Evolutionary conservation across 2,329 filamentous ascomycete genomes (phyloP), one percentile per base, ranked within the genome.

Genomic region (Graphilbum ipis-grandicollis): DNA sequence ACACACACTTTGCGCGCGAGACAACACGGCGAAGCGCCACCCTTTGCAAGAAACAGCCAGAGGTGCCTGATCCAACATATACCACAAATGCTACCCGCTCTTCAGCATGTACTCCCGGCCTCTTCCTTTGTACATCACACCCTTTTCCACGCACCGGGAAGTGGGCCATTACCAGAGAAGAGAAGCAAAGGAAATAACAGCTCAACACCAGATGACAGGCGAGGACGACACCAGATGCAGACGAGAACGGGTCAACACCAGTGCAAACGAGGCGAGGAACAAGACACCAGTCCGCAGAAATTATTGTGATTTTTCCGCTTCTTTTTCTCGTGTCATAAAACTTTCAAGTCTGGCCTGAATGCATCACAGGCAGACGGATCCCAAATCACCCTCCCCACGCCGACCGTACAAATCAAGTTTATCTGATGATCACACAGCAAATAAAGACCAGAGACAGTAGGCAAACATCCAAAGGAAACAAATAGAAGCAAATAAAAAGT

Each of bases 401-500:
- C 14, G 14, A 29, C 36, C 34, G 33, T 34, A 25, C 31, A 28
- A 34, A 34, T 31, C 26, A 29, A 37, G 34, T 39, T 39, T 35
- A 37, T 39, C 40, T 39, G 37, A 31, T 33, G 31, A 25, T 8
- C 14, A n/a, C 3, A 19, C 4, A 19, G n/a, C n/a, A n/a, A 33
- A 31, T 10, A 33, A 33, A 29, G 22, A 15, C 22, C 9, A 34
- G 19, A 36, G 19, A 23, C 2, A n/a, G n/a, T n/a, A n/a, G n/a
- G n/a, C n/a, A n/a, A 28, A 31, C 29, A 31, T 15, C 29, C 29
- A 18, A 31, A 18, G 18, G 14, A 29, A 36, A 19, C 22, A 33
- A 36, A 33, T 23, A 33, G 26, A 31, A 35, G 34, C 31, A 23
- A 33, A 23, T 40, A 31, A 38, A 38, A 40, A 36, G 34, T 38